phyloP scores from a whole-genome alignment of 345 rosid genomes.

The Salix koriyanagi region DNA sequence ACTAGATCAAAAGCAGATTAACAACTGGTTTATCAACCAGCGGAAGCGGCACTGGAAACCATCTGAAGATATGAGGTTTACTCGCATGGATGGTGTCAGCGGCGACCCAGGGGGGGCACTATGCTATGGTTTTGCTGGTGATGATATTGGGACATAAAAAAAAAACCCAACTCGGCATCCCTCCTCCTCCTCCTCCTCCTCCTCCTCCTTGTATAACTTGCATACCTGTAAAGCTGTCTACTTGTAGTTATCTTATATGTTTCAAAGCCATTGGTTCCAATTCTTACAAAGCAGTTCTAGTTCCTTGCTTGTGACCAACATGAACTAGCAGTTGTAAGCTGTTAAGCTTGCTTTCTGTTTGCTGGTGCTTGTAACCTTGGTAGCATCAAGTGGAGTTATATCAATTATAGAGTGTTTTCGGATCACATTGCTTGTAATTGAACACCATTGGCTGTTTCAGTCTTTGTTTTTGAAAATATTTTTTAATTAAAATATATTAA shows the following conservation, averaged over 20 bases:
- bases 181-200: neutral
- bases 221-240: neutral
- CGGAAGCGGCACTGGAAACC: constrained; percentile 31
- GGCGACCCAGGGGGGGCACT: neutral
- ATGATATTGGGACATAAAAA: neutral
- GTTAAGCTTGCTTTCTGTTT: neutral
- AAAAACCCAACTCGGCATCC: neutral
- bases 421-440: too few species aligned
- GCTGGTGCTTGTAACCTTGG: neutral
- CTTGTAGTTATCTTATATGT: too few species aligned
- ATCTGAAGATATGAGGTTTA: constrained; percentile 32
- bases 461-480: too few species aligned
- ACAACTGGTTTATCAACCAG: constrained; percentile 29
- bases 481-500: too few species aligned
- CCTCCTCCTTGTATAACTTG: neutral
- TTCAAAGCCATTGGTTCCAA: neutral
- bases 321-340: neutral
- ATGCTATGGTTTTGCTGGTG: constrained; percentile 19
- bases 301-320: neutral
- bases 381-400: too few species aligned
- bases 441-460: too few species aligned
- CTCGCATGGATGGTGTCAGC: constrained; percentile 37
- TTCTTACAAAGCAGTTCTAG: neutral
- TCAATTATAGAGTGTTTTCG: too few species aligned
- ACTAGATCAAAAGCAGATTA: constrained; percentile 24